phyloP scores from a whole-genome alignment of 441 rosid species.

The Metrosideros polymorpha region DNA sequence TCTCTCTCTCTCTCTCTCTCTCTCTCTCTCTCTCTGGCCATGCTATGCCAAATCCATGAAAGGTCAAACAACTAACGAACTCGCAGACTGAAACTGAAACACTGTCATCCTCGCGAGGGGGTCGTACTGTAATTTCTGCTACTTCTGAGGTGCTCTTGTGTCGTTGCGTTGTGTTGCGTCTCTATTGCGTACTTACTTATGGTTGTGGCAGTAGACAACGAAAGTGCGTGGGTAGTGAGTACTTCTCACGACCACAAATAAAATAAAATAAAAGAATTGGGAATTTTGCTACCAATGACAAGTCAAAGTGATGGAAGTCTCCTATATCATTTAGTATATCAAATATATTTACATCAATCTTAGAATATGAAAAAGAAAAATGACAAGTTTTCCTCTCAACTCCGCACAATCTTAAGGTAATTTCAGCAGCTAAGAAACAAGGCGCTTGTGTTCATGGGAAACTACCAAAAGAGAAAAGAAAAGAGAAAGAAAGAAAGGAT shows the following conservation, averaged over 20 bases:
- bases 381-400: neutral
- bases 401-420: neutral
- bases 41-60: neutral
- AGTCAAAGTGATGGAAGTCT: neutral
- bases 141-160: neutral
- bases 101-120: neutral
- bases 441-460: too few relatives aligned
- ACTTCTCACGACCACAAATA: neutral
- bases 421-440: neutral
- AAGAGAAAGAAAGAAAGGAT: neutral
- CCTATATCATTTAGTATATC: neutral
- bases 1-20: neutral
- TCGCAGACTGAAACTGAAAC: too few relatives aligned
- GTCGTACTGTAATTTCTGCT: neutral
- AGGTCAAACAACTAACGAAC: neutral
- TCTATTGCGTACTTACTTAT: neutral
- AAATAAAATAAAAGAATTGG: neutral
- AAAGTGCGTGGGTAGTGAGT: neutral
- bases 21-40: neutral
- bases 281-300: neutral
- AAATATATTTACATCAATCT: neutral
- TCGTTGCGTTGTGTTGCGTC: too few relatives aligned
- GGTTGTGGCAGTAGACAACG: neutral
- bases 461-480: neutral
- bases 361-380: neutral